These are phyloP conservation scores for Funneliformis geosporum DNA, from an alignment of 192 early-diverging fungal species.

Conservation along the genomic window DNA sequence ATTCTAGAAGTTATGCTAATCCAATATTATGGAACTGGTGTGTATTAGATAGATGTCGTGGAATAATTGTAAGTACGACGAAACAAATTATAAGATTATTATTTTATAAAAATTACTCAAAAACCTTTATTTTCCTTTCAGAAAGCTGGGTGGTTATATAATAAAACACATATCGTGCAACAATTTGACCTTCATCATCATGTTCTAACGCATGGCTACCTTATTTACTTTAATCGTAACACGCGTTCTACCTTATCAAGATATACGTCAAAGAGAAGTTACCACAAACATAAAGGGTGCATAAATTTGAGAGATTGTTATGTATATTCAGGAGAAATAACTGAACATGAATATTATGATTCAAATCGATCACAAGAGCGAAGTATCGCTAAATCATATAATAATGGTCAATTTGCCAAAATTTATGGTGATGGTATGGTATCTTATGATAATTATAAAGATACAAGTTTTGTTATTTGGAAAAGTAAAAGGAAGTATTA, in stretches of 20 bases:
- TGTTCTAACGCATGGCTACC: background rate
- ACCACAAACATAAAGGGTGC: slow-evolving; percentile 28
- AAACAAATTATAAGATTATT: background rate
- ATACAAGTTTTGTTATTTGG: slow-evolving; percentile 45
- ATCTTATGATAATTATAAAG: slow-evolving; percentile 41
- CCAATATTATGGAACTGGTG: background rate
- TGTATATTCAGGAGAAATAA: slow-evolving; percentile 41
- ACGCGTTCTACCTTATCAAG: background rate
- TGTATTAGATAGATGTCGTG: background rate
- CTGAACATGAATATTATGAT: slow-evolving; percentile 30
- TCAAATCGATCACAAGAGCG: slow-evolving; percentile 36
- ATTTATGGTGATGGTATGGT: slow-evolving; percentile 40
- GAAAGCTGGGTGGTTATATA: background rate
- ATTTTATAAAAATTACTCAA: background rate
- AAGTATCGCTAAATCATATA: slow-evolving; percentile 21
- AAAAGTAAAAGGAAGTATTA: slow-evolving; percentile 36
- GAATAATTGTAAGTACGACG: background rate
- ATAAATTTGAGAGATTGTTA: slow-evolving; percentile 40
- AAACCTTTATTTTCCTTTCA: background rate
- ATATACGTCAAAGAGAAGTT: slow-evolving; percentile 23
- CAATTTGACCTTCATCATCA: background rate
- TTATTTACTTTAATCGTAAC: background rate
- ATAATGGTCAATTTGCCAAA: slow-evolving; percentile 15
- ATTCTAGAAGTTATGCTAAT: background rate
- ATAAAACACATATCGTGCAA: background rate